phyloP scores from a whole-genome alignment of 371 early-diverging fungal species.

The Chytridium lagenaria region DNA sequence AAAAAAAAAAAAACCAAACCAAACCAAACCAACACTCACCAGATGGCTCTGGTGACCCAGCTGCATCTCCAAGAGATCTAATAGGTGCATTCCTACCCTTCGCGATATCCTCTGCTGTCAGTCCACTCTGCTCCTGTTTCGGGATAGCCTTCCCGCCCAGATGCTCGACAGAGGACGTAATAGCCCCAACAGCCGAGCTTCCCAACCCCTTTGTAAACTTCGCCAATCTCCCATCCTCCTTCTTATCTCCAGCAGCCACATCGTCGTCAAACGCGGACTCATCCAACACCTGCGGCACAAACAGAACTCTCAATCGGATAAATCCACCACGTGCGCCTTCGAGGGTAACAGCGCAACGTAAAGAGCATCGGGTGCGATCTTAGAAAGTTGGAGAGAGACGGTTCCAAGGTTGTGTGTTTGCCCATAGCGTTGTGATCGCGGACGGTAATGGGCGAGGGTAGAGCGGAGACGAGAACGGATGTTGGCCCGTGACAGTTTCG shows the following conservation, averaged over 20 bases:
- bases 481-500: slow-evolving; percentile 37
- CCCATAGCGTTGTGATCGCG: slow-evolving; percentile 48
- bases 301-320: slow-evolving; percentile 37
- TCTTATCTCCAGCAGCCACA: slow-evolving; percentile 18
- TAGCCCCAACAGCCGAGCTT: slow-evolving; percentile 21
- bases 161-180: not conserved
- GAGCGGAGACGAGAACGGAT: slow-evolving; percentile 45
- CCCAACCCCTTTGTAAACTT: slow-evolving; percentile 36
- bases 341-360: slow-evolving; percentile 31
- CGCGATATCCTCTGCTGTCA: slow-evolving; percentile 4
- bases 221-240: slow-evolving; percentile 25
- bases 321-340: slow-evolving; percentile 41
- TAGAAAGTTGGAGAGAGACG: slow-evolving; percentile 41
- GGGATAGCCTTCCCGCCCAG: not conserved
- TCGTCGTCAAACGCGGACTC: slow-evolving; percentile 30
- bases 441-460: slow-evolving; percentile 42
- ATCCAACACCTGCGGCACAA: slow-evolving; percentile 26
- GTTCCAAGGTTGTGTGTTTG: slow-evolving; percentile 46
- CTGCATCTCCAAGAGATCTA: not conserved
- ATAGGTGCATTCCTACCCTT: not conserved
- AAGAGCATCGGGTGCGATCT: slow-evolving; percentile 38
- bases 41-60: not conserved
- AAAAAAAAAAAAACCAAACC: slow-evolving; percentile 2
- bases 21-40: not conserved
- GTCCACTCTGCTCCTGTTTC: not conserved